Evolutionary conservation across 106 monocot genomes (phyloP), one percentile per base, ranked within the genome.

Genomic region (Dendrobium officinale): DNA sequence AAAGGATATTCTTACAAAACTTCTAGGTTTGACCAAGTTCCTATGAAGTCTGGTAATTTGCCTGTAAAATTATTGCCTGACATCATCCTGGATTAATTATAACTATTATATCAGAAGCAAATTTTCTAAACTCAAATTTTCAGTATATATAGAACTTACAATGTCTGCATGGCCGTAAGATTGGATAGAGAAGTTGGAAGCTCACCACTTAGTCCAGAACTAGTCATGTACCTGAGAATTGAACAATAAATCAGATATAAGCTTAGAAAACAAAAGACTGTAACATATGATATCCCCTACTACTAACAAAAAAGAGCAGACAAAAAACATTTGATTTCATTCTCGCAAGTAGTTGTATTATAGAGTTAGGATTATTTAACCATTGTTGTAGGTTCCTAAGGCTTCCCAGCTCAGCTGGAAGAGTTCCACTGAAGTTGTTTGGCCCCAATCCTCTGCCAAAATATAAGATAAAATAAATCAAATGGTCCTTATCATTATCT

Each of bases 31-130:
- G 85, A 83, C 82, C 72, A 91, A 64, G 47, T 82, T 18, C 88
- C 91, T 79, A 93, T 47, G 79, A 82, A 93, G 47, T 93, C 91
- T 20, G 96, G 96, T 80, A 96, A 86, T 84, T 55, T 90, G 22
- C 96, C 96, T 16, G 87, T 82, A 78, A 96, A 93, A 59, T 82
- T 75, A 82, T 92, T 96, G 42, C 85, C 88, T 0, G 91, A 93
- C 31, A 83, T 88, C 86, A 81, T 81, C 79, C 96, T 96, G 82
- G 55, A 81, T 77, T 2, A 67, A 84, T 20, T 55, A 77, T 43
- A 22, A 54, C 44, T 8, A 82, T 8, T 18, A 77, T 47, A 29
- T 49, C 7, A 77, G 66, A 5, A 37, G 11, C 44, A 43, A 47
- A 15, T 55, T 18, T 0, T 8, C 13, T 3, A 58, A 15, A 33